Evolutionary conservation across 129 eudicot genomes (phyloP), one percentile per base, ranked within the genome.

Genomic region (Lactuca sativa): DNA sequence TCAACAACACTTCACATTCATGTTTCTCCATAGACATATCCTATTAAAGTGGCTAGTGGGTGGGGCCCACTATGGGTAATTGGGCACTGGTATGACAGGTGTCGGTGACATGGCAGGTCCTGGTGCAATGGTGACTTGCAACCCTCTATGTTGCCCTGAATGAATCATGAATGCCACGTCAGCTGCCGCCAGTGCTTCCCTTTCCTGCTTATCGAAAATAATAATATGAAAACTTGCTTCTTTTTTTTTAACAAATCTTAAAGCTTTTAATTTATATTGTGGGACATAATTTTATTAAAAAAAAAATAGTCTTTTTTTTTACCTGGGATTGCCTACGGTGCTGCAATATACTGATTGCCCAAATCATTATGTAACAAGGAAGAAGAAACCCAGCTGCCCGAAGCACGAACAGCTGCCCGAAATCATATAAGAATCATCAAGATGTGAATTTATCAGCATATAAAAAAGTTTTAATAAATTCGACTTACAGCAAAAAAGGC

Each of bases 331-430:
- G 90, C 74, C 96, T 84, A 33, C 93, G 84, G 15, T 81, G 92
- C 64, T 86, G 96, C 74, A 86, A 68, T 61, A 89, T 54, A 70
- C 96, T 84, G 52, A 89, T 80, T 74, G 88, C 96, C 96, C 96
- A 89, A 16, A 88, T 86, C 87, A 89, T 86, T 60, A 89, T 81
- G 81, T 89, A 89, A 77, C 96, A 89, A 30, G 96, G 96, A 63
- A 89, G 93, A 59, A 89, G 96, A 80, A 89, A 89, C 58, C 93
- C 92, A 74, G 90, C 88, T 64, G 90, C 93, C 63, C 96, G 87
- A 49, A 89, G 90, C 81, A 89, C 66, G 78, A 84, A 84, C 40
- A 89, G 83, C 96, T 89, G 88, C 48, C 60, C 37, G 70, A 72
- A 72, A 54, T 62, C 44, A 66, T 66, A 70, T 34, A 52, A 48